Base-by-base conservation (phyloP, 768 basidiomycete species). In the Trametes coccinea region DNA sequence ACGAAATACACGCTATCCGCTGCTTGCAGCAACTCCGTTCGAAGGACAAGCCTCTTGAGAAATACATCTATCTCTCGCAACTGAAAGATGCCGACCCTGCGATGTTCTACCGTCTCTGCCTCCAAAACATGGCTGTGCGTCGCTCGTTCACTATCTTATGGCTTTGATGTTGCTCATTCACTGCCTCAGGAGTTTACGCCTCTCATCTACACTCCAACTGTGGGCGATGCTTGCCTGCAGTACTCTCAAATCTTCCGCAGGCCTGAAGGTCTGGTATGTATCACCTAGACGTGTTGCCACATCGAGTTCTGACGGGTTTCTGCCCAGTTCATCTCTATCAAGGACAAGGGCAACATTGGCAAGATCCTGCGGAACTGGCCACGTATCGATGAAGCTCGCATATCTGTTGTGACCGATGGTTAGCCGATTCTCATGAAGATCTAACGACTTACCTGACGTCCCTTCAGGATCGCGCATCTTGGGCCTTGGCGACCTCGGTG, bases 401-500 rank as follows among this genome's bases (percentile, higher is more conserved):
- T 97, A 65, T 84, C 86, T 53, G 95, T 98, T 43, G 93, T 97
- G 30, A 97, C 95, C 0, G 95, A 96, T 74, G 95, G 94, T 79
- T 67, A 62, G 80, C 71, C 34, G 17, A 11, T 59, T 40, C 14
- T 1, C 27, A 14, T 27, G 7, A 4, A 17, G 31, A 16, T 27
- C 6, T 30, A 9, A 22, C 14, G 22, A 9, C 14, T n/a, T 52
- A 16, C 46, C 31, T 61, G 17, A 51, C 53, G 4, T 16, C 52
- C 16, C 44, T 59, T 69, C 74, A 85, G 92, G 89, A 39, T 92
- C 90, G 16, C 87, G 95, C 49, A 95, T 96, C 67, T 83, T 97
- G 39, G 95, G 95, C 59, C 76, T 97, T 17, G 95, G 91, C 14
- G 90, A 91, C 68, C 83, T 92, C 45, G 90, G 90, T 39, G 82